phyloP scores from a whole-genome alignment of 2,329 filamentous ascomycete species.

The Penicillium vulpinum region DNA sequence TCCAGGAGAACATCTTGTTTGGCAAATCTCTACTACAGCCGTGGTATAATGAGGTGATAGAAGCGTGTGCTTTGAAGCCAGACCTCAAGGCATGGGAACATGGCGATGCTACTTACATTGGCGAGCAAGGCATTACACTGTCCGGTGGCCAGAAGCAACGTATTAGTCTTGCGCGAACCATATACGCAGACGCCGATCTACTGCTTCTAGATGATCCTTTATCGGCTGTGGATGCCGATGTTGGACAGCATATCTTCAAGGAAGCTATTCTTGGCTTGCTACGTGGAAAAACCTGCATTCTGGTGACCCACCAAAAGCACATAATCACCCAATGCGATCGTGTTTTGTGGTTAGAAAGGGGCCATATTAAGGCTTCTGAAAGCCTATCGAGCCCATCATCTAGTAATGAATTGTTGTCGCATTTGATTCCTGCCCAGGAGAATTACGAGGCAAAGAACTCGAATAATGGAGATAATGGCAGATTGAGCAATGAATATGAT shows the following conservation, averaged over 20 bases:
- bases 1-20: background rate
- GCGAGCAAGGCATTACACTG: background rate
- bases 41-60: background rate
- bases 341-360: background rate
- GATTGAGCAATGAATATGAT: background rate
- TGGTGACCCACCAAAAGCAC: background rate
- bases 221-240: background rate
- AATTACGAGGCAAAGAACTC: background rate
- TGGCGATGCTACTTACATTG: background rate
- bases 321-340: background rate
- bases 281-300: background rate
- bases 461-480: background rate
- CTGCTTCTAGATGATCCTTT: background rate
- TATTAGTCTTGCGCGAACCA: background rate
- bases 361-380: background rate
- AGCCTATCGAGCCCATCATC: background rate
- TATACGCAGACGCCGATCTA: background rate
- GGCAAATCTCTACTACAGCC: background rate
- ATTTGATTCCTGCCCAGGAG: background rate
- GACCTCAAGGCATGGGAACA: background rate
- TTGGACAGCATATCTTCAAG: background rate
- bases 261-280: background rate
- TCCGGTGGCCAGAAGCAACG: background rate
- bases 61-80: background rate
- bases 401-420: background rate